A percentile compares a stretch with the other conserved stretches of the same genome.
Conservation (phyloP, 1,139 yeast species). For the Pichia sp. region DNA sequence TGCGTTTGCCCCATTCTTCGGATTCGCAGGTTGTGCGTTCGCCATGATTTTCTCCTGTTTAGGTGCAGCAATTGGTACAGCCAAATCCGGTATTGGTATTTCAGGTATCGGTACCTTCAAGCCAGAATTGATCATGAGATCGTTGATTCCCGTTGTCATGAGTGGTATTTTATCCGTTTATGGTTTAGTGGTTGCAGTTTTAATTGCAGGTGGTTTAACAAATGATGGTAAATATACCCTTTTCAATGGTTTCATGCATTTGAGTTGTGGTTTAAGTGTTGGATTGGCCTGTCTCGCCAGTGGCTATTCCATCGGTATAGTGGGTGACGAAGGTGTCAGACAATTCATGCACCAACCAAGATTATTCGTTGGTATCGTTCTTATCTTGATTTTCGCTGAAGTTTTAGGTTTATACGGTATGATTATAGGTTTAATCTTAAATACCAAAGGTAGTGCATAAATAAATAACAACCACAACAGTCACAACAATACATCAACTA, state of each 20-base stretch:
- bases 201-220: constrained; percentile 88
- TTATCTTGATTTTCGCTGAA: constrained; percentile 97
- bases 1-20: constrained; percentile 90
- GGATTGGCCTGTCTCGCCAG: constrained; percentile 97
- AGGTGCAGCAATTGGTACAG: constrained; percentile 99
- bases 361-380: constrained; percentile 89
- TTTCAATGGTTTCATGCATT: constrained; percentile 95
- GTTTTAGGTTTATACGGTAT: constrained; percentile 96
- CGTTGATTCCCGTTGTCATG: constrained; percentile 94
- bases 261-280: constrained; percentile 93
- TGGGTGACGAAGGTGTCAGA: constrained; percentile 98
- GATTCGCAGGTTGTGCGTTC: constrained; percentile 92
- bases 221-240: constrained; percentile 78
- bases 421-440: constrained; percentile 86
- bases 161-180: constrained; percentile 97
- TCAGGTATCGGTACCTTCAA: constrained; percentile 85
- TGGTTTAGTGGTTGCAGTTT: constrained; percentile 93
- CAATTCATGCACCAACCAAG: constrained; percentile 97
- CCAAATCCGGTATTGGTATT: constrained; percentile 98
- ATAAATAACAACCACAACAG: neutral
- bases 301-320: constrained; percentile 98
- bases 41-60: constrained; percentile 89
- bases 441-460: constrained; percentile 78
- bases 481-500: no score
- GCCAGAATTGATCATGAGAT: constrained; percentile 81